phyloP scores from a whole-genome alignment of 2,329 filamentous ascomycete genomes.

The Colletotrichum theobromicola region DNA sequence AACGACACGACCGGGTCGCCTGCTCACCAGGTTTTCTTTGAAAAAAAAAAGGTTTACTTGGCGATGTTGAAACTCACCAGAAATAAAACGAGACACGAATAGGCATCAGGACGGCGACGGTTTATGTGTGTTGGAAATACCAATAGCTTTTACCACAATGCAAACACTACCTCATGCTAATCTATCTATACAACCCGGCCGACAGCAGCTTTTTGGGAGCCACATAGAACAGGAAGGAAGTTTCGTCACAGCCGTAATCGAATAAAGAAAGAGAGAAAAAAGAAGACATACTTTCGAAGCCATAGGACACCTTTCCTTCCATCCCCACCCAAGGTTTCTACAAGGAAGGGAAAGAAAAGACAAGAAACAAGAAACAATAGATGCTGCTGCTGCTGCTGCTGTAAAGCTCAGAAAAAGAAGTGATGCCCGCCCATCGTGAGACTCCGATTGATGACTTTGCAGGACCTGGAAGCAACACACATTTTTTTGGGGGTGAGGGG shows the following conservation, averaged over 20 bases:
- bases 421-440: background rate
- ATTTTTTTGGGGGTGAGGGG: background rate
- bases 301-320: background rate
- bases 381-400: background rate
- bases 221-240: background rate
- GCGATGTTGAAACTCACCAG: background rate
- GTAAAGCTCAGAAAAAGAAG: background rate
- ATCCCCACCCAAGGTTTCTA: background rate
- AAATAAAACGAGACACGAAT: too few relatives aligned
- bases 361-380: background rate
- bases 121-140: background rate
- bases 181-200: conserved; percentile 11
- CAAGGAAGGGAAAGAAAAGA: background rate
- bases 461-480: background rate
- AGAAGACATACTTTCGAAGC: background rate
- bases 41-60: background rate
- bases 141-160: conserved; percentile 21
- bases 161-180: conserved; percentile 16
- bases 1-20: too few relatives aligned
- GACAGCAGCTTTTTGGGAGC: background rate
- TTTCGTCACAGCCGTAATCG: background rate
- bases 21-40: too few relatives aligned
- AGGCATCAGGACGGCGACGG: background rate
- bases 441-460: background rate
- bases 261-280: background rate